Percentiles rank a stretch among this genome's conserved stretches.
Conservation (phyloP, 805 yeast species). For the Naumovozyma castellii region DNA sequence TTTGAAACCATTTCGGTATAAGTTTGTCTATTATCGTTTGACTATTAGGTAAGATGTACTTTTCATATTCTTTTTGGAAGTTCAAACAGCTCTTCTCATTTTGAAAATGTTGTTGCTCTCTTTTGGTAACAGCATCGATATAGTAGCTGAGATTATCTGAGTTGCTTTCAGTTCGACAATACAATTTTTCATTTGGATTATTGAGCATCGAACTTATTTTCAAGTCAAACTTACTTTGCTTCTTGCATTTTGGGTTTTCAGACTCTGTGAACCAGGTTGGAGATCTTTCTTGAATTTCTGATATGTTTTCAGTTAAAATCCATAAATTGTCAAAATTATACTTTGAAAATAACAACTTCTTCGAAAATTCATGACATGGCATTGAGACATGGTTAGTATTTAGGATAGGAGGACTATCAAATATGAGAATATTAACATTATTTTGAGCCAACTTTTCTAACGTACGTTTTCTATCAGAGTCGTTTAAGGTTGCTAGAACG, state of each 20-base stretch:
- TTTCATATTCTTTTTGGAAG: conserved; percentile 18
- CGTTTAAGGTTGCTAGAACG: conserved; percentile 52
- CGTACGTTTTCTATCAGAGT: conserved; percentile 32
- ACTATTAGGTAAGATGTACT: too few species aligned
- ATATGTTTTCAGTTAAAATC: conserved; percentile 1
- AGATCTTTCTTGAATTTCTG: conserved; percentile 4
- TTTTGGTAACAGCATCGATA: too few species aligned
- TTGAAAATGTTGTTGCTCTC: background rate
- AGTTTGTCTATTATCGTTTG: conserved; percentile 4
- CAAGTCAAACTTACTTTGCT: conserved; percentile 8
- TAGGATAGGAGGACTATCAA: conserved; percentile 19
- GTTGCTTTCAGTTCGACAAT: conserved; percentile 14
- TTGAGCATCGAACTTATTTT: too few species aligned
- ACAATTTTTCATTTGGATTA: conserved; percentile 1
- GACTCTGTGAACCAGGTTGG: conserved; percentile 17
- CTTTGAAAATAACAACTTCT: conserved; percentile 17
- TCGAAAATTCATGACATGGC: conserved; percentile 21
- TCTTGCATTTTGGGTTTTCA: conserved; percentile 10
- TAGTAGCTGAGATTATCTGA: too few species aligned
- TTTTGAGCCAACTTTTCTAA: conserved; percentile 6
- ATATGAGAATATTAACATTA: conserved; percentile 16
- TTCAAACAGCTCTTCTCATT: conserved; percentile 13
- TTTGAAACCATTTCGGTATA: conserved; percentile 49
- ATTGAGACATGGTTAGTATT: conserved; percentile 17
- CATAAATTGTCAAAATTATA: too few species aligned